These are phyloP conservation scores for Suhomyces bribrorum DNA, from an alignment of 1,139 yeast species.

Conservation along the genomic window DNA sequence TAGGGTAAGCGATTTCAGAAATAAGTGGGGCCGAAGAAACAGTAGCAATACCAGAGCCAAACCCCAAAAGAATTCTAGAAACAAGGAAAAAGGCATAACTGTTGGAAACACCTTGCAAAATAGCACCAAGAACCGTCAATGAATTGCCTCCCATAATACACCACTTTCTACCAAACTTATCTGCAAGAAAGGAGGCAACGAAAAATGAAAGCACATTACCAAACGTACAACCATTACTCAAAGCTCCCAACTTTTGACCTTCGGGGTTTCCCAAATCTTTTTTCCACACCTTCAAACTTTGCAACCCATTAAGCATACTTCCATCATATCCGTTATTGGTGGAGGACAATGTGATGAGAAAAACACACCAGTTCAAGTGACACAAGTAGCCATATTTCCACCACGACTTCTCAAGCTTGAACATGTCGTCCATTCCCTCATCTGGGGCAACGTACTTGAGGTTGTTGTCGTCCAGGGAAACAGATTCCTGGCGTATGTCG, in stretches of 20 bases:
- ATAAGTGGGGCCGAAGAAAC: conserved; percentile 45
- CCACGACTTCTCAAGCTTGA: conserved; percentile 16
- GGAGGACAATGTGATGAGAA: conserved; percentile 22
- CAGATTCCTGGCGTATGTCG: conserved; percentile 8
- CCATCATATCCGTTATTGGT: conserved; percentile 26
- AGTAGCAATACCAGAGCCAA: conserved; percentile 39
- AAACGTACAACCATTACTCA: conserved; percentile 23
- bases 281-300: conserved; percentile 20
- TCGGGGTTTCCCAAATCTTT: conserved; percentile 21
- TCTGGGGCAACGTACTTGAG: too few species aligned
- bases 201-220: conserved; percentile 29
- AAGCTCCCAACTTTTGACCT: conserved; percentile 23
- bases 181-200: conserved; percentile 37
- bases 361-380: conserved; percentile 16
- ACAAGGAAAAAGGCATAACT: conserved; percentile 36
- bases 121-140: conserved; percentile 17
- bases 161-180: conserved; percentile 46
- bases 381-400: conserved; percentile 13
- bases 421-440: too few species aligned
- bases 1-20: conserved; percentile 48
- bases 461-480: conserved; percentile 1
- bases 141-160: conserved; percentile 15
- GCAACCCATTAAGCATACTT: conserved; percentile 26
- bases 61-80: conserved; percentile 42
- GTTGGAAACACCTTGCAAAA: conserved; percentile 44